These are phyloP conservation scores for Casuarina cunninghamiana DNA, from an alignment of 306 rosid species.

Conservation along the genomic window DNA sequence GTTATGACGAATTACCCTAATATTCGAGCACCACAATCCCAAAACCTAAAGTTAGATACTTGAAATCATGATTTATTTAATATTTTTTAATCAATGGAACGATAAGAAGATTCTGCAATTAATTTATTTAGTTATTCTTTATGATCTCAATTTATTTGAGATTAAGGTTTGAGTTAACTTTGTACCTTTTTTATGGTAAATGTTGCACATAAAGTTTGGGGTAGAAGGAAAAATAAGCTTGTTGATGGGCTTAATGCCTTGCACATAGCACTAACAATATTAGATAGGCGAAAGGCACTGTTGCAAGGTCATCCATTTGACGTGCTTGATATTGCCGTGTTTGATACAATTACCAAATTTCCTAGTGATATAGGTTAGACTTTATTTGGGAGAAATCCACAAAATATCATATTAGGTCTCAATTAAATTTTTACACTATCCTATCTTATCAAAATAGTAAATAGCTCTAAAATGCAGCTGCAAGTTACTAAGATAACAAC, in stretches of 20 bases:
- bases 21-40: too few species aligned
- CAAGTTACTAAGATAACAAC: neutral
- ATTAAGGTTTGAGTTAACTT: constrained; percentile 5
- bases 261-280: constrained; percentile 54
- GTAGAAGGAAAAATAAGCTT: constrained; percentile 65
- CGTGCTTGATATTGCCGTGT: constrained; percentile 60
- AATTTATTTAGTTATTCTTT: neutral
- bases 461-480: neutral
- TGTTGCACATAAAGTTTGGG: constrained; percentile 53
- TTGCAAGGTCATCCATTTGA: constrained; percentile 61
- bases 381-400: neutral
- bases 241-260: constrained; percentile 68
- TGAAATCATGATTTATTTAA: too few species aligned
- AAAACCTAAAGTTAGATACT: too few species aligned
- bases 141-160: neutral
- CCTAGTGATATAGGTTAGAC: constrained; percentile 59
- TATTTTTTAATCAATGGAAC: too few species aligned
- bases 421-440: neutral
- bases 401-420: neutral
- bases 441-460: neutral
- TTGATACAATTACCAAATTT: constrained; percentile 49
- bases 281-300: constrained; percentile 63
- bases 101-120: too few species aligned
- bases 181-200: neutral
- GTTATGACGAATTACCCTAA: too few species aligned